These are phyloP conservation scores for Aureobasidium sp. DNA, from an alignment of 2,329 filamentous ascomycete species.

Conservation along the genomic window DNA sequence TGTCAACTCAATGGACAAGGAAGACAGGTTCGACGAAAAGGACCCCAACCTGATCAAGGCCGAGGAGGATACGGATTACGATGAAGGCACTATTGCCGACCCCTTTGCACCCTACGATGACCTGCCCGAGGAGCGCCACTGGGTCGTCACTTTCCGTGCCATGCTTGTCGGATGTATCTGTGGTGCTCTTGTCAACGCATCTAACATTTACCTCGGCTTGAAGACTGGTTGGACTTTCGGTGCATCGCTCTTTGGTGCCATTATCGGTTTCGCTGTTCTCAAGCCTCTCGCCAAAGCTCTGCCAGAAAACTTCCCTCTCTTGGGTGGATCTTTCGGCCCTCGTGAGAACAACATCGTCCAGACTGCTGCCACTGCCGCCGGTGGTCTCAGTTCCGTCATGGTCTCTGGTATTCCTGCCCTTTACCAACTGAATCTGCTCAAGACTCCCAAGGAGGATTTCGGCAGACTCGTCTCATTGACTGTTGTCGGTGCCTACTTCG, in stretches of 20 bases:
- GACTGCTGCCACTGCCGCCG: slow-evolving; percentile 51
- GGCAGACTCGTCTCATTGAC: slow-evolving; percentile 53
- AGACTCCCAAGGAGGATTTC: slow-evolving; percentile 48
- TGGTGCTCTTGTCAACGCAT: slow-evolving; percentile 53
- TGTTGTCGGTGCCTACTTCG: slow-evolving; percentile 55
- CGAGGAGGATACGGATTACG: slow-evolving; percentile 24
- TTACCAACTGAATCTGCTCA: slow-evolving; percentile 49
- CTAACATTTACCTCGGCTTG: slow-evolving; percentile 53
- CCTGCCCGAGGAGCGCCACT: slow-evolving; percentile 38
- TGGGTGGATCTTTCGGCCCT: slow-evolving; percentile 50
- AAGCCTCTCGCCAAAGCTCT: slow-evolving; percentile 23
- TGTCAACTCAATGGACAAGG: slow-evolving; percentile 20
- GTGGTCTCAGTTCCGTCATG: slow-evolving; percentile 50
- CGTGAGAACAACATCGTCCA: slow-evolving; percentile 56
- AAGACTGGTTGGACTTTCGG: slow-evolving; percentile 38
- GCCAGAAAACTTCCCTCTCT: slow-evolving; percentile 36
- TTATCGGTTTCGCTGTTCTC: slow-evolving; percentile 48
- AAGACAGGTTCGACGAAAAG: slow-evolving; percentile 23
- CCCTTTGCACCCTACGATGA: slow-evolving; percentile 39
- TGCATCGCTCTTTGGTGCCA: slow-evolving; percentile 36
- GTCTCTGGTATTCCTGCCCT: slow-evolving; percentile 53
- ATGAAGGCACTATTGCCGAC: slow-evolving; percentile 28
- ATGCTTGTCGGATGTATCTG: slow-evolving; percentile 48
- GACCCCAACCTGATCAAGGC: slow-evolving; percentile 24
- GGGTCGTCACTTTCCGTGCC: slow-evolving; percentile 50